phyloP scores from a whole-genome alignment of 129 eudicot genomes.

The Chrysanthemum seticuspe region DNA sequence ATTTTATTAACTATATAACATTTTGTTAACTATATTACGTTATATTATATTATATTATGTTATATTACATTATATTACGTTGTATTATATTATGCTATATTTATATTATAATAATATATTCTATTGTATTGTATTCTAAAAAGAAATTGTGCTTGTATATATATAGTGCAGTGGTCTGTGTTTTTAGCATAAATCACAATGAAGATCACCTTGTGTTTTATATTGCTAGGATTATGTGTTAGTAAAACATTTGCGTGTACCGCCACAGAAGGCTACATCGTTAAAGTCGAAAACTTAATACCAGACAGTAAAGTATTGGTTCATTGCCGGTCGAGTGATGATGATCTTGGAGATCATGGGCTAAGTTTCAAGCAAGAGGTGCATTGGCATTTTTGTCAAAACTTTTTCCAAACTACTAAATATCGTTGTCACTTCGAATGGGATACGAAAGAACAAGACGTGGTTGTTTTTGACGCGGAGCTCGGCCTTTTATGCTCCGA shows the following conservation, averaged over 20 bases:
- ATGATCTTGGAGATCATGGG: not conserved
- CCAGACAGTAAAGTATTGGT: not conserved
- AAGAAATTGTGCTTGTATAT: not conserved
- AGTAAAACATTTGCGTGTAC: not conserved
- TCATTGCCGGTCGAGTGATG: not conserved
- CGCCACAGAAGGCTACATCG: not conserved
- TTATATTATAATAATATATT: too few relatives aligned
- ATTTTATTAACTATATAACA: too few relatives aligned
- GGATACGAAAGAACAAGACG: not conserved
- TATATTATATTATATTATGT: too few relatives aligned
- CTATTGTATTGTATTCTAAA: too few relatives aligned
- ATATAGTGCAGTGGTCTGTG: too few relatives aligned
- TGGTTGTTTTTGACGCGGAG: not conserved
- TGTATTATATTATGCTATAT: too few relatives aligned
- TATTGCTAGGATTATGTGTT: not conserved
- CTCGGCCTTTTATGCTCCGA: not conserved
- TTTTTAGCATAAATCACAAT: not conserved
- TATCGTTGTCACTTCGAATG: slow-evolving; percentile 2
- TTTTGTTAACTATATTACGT: too few relatives aligned
- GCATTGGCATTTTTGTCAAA: not conserved
- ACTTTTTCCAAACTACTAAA: not conserved
- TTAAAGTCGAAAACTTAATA: not conserved
- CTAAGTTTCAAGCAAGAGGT: not conserved
- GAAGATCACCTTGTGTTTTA: not conserved
- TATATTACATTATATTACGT: too few relatives aligned